Base-by-base conservation (phyloP, 2,329 filamentous ascomycete species). In the Pseudogymnoascus sp. region DNA sequence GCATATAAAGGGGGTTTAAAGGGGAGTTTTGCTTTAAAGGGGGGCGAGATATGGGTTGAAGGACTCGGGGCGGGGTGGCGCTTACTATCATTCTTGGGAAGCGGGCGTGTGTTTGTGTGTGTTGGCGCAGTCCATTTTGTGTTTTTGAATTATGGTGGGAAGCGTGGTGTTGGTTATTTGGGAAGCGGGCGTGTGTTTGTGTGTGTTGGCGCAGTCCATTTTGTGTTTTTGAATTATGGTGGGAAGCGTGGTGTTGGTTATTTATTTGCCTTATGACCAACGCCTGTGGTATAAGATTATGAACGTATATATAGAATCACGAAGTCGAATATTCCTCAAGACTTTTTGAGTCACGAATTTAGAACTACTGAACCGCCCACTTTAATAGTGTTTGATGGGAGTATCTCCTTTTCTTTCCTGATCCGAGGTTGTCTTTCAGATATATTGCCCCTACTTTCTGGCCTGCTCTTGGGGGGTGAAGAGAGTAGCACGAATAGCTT, bases 211-310 rank as follows among this genome's bases (percentile, higher is more conserved):
- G 26, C 44, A 1, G 4, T 33, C 15, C 7, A 31, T 50, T n/a
- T 15, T 40, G 1, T 41, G 21, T 21, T 40, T 41, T 33, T 54
- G 26, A 54, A 54, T 54, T 17, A 17, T 54, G 17, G 44, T 33
- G 44, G 44, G 40, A 33, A 54, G 44, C 44, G 26, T 5, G 44
- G 44, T 54, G 44, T 54, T 54, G 26, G 44, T 50, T 54, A 17
- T 33, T 47, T 31, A 31, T 50, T 54, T 54, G 44, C 44, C 44
- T 54, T 54, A 33, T 33, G 44, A 33, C 13, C 44, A 17, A 54
- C 44, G 44, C 44, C 44, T 54, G 44, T 54, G 44, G 44, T 54
- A 54, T 54, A 33, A 50, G 26, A 54, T 17, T 54, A 54, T 54
- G 26, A 17, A 31, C 41, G 41, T 47, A 47, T 26, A 50, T 29